These are phyloP conservation scores for Plasmodium sp. DNA, from an alignment of 169 alveolate genomes.

Conservation along the genomic window DNA sequence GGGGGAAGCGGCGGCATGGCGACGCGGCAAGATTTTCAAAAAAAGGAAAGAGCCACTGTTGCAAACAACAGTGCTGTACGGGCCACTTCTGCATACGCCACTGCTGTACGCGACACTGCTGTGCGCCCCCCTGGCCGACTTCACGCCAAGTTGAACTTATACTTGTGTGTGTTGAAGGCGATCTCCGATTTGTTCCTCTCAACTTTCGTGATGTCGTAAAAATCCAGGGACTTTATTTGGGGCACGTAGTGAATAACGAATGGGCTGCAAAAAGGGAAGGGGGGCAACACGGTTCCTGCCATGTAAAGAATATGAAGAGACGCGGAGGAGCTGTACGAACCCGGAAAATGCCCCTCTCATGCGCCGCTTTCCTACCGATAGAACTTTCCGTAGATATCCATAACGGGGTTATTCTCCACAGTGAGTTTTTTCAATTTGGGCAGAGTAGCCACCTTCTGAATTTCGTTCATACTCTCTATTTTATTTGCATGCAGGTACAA, in stretches of 20 bases:
- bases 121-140: background rate
- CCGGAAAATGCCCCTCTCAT: background rate
- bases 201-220: slow-evolving; percentile 59
- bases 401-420: slow-evolving; percentile 52
- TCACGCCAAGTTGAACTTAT: slow-evolving; percentile 55
- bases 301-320: background rate
- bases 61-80: too few species aligned
- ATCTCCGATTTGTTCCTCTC: slow-evolving; percentile 64
- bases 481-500: slow-evolving; percentile 65
- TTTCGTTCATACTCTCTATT: slow-evolving; percentile 15
- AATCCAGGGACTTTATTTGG: slow-evolving; percentile 66
- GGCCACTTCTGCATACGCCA: too few species aligned
- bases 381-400: slow-evolving; percentile 25
- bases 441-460: slow-evolving; percentile 22
- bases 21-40: background rate
- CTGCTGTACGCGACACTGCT: background rate
- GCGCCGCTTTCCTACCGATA: slow-evolving; percentile 22
- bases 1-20: background rate
- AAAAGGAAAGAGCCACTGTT: background rate
- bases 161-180: slow-evolving; percentile 62
- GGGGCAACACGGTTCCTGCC: background rate
- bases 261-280: background rate
- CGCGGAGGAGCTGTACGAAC: background rate
- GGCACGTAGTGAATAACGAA: slow-evolving; percentile 67
- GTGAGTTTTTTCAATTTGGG: slow-evolving; percentile 42